Percentiles rank a stretch among this genome's conserved stretches.
Conservation (phyloP, 139 green algal species). For the Picochlorum sp. region DNA sequence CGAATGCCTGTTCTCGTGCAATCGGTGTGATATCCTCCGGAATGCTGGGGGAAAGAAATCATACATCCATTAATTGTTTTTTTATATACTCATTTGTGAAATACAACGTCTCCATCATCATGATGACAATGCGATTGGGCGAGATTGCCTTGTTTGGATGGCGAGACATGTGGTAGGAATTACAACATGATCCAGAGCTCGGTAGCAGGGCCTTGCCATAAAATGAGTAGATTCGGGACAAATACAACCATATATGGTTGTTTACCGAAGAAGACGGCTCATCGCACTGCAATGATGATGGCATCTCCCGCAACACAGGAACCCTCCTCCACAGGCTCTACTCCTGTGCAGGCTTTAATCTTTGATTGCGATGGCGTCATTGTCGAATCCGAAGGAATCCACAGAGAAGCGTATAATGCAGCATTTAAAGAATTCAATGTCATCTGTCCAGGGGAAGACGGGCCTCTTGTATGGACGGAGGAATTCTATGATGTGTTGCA, state of each 20-base stretch:
- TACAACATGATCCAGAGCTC: too few relatives aligned
- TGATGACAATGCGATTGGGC: too few relatives aligned
- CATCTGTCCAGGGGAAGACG: slow-evolving; percentile 9
- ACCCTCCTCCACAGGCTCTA: not conserved
- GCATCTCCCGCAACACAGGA: too few relatives aligned
- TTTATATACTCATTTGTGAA: too few relatives aligned
- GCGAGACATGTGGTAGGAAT: too few relatives aligned
- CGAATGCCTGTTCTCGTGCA: slow-evolving; percentile 14
- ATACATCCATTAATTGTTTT: not conserved
- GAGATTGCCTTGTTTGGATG: too few relatives aligned
- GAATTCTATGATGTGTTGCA: slow-evolving; percentile 85
- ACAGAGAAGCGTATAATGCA: slow-evolving; percentile 84
- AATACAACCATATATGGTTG: too few relatives aligned
- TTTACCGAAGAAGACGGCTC: too few relatives aligned
- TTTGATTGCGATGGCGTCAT: slow-evolving; percentile 88
- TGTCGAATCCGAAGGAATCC: slow-evolving; percentile 83
- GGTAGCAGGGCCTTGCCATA: too few relatives aligned
- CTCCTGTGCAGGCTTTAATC: slow-evolving; percentile 51
- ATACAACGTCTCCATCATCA: too few relatives aligned
- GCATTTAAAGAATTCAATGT: slow-evolving; percentile 76
- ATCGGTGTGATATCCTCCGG: slow-evolving; percentile 11
- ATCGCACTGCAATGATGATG: too few relatives aligned
- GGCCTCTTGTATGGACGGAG: slow-evolving; percentile 56
- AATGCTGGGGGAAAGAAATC: slow-evolving; percentile 4
- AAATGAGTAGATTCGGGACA: too few relatives aligned